phyloP scores from a whole-genome alignment of 1,139 yeast genomes.

The Debaryomyces singareniensis region DNA sequence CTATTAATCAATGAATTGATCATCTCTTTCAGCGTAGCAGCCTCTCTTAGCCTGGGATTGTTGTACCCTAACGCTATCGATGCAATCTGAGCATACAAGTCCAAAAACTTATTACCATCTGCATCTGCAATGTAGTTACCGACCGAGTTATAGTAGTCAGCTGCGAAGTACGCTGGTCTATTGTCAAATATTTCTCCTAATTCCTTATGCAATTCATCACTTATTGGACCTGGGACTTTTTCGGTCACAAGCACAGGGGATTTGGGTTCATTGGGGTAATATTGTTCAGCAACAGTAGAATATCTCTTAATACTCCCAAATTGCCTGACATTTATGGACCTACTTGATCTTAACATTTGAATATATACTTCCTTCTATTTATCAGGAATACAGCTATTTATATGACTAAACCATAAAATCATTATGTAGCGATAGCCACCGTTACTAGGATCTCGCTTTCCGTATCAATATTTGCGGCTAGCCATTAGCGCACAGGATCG shows the following conservation, averaged over 20 bases:
- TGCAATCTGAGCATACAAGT: constrained; percentile 67
- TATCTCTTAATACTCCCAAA: too few relatives aligned
- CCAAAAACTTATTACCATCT: constrained; percentile 60
- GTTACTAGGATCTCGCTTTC: too few relatives aligned
- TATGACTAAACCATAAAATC: too few relatives aligned
- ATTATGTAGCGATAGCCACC: too few relatives aligned
- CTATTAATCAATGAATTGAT: constrained; percentile 61
- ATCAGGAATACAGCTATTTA: too few relatives aligned
- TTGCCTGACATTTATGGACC: too few relatives aligned
- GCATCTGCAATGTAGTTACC: constrained; percentile 71
- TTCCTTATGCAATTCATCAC: constrained; percentile 39
- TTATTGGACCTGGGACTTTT: constrained; percentile 57
- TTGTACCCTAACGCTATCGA: constrained; percentile 73
- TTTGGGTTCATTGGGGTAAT: constrained; percentile 49
- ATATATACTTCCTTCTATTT: too few relatives aligned
- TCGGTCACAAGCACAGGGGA: constrained; percentile 43
- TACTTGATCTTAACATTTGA: too few relatives aligned
- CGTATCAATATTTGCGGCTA: too few relatives aligned
- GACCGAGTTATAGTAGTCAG: constrained; percentile 57
- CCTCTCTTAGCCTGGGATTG: constrained; percentile 59
- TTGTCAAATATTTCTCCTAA: constrained; percentile 56
- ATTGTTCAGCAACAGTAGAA: constrained; percentile 13
- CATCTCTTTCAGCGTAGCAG: constrained; percentile 62
- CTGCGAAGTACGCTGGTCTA: constrained; percentile 62
- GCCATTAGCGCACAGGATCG: too few relatives aligned